Evolutionary conservation across 176 grass and related monocot genomes (phyloP).

Genomic region (Rhynchospora breviuscula): DNA sequence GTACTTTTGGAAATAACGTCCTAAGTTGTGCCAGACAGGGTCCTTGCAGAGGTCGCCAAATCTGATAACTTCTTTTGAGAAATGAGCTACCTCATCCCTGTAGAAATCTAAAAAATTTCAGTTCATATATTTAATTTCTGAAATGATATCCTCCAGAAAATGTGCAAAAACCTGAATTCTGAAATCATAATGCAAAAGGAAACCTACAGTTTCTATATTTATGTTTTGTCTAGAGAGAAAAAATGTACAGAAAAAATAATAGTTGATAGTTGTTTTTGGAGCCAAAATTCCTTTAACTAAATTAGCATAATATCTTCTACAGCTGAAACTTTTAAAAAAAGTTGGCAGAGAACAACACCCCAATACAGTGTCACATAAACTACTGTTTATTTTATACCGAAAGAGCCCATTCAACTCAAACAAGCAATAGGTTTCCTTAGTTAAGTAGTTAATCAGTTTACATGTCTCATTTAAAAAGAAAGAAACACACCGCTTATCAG

Average conservation of each 20-base stretch:
- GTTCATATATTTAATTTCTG: neutral
- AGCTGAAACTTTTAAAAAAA: neutral
- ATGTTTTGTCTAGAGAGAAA: neutral
- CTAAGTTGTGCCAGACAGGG: constrained; percentile 87
- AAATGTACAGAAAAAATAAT: neutral
- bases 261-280: neutral
- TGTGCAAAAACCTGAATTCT: neutral
- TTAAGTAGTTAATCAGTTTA: neutral
- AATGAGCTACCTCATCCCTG: constrained; percentile 82
- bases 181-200: neutral
- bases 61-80: constrained; percentile 87
- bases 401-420: neutral
- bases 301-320: neutral
- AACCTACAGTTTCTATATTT: neutral
- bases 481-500: constrained; percentile 76
- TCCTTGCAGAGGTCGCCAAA: constrained; percentile 93
- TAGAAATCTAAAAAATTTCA: constrained; percentile 13
- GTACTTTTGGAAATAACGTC: constrained; percentile 89
- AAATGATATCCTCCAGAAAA: no score
- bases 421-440: neutral
- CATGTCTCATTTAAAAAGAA: neutral
- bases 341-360: neutral
- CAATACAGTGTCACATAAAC: neutral
- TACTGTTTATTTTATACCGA: neutral
- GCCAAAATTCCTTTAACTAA: neutral